Conservation (phyloP, 306 rosid genomes). For the Vicia sativa region DNA sequence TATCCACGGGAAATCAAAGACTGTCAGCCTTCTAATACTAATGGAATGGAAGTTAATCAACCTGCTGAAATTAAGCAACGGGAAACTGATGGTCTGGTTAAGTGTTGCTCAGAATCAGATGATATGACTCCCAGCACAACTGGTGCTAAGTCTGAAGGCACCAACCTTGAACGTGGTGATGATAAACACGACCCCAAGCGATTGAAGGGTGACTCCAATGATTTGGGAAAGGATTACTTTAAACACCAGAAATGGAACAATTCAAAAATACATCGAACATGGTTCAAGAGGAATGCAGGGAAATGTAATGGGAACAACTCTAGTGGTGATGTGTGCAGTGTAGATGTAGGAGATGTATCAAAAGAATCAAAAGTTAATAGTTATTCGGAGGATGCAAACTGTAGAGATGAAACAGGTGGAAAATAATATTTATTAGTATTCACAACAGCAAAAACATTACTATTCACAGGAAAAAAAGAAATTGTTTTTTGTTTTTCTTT, state of each 20-base stretch:
- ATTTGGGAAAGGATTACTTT: slow-evolving; percentile 69
- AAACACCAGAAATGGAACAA: slow-evolving; percentile 89
- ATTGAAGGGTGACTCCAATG: slow-evolving; percentile 56
- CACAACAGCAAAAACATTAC: slow-evolving; percentile 60
- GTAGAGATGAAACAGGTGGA: slow-evolving; percentile 66
- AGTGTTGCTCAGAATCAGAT: slow-evolving; percentile 44
- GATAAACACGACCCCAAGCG: slow-evolving; percentile 49
- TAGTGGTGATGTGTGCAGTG: slow-evolving; percentile 45
- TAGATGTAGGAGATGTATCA: slow-evolving; percentile 57
- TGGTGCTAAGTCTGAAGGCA: slow-evolving; percentile 49
- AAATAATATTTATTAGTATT: slow-evolving; percentile 59
- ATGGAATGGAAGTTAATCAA: slow-evolving; percentile 38
- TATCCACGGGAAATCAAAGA: slow-evolving; percentile 56
- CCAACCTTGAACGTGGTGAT: slow-evolving; percentile 38
- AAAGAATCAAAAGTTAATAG: slow-evolving; percentile 51
- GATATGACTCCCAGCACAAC: slow-evolving; percentile 60
- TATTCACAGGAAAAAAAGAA: slow-evolving; percentile 59
- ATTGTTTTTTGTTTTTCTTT: slow-evolving; percentile 51
- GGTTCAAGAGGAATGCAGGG: slow-evolving; percentile 58
- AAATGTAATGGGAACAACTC: slow-evolving; percentile 54
- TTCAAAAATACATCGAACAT: slow-evolving; percentile 58
- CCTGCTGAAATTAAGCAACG: slow-evolving; percentile 48
- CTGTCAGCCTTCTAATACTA: slow-evolving; percentile 44
- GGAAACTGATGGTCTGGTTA: slow-evolving; percentile 42
- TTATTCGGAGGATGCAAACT: slow-evolving; percentile 63